A percentile compares a stretch with the other conserved stretches of the same genome.
Conservation (phyloP, 1,284 basidiomycete genomes). For the Puccinia brachypodii region DNA sequence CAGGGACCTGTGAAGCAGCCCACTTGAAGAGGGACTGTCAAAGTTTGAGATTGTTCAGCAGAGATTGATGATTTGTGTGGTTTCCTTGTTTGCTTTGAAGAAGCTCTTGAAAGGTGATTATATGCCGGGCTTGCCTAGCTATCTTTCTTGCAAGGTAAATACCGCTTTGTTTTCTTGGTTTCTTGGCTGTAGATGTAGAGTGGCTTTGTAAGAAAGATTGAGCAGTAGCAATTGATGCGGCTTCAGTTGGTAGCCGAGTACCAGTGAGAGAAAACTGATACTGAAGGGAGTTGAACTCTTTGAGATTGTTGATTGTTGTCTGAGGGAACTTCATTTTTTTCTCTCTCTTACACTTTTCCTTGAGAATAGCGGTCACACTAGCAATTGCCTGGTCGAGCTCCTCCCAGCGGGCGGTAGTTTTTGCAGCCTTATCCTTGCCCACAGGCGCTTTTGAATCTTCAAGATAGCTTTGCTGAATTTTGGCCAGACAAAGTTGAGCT, state of each 20-base stretch:
- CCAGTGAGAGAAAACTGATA: neutral
- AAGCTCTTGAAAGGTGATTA: neutral
- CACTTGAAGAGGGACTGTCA: neutral
- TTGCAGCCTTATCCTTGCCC: neutral
- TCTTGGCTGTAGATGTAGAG: neutral
- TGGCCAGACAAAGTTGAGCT: neutral
- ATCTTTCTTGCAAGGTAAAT: conserved; percentile 2
- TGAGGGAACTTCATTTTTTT: neutral
- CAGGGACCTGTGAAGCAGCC: conserved; percentile 18
- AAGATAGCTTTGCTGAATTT: neutral
- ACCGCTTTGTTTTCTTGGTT: neutral
- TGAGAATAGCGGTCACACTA: neutral
- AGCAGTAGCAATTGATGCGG: conserved; percentile 31
- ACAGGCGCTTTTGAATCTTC: neutral
- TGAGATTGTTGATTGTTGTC: neutral
- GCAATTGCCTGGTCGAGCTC: neutral
- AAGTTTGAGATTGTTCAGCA: conserved; percentile 19
- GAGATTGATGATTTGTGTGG: conserved; percentile 5
- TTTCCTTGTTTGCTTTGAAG: neutral
- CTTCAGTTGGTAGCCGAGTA: neutral
- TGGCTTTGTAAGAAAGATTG: neutral
- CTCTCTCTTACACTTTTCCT: neutral
- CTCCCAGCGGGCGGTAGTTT: neutral
- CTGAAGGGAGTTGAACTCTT: conserved; percentile 21
- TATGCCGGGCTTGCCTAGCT: conserved; percentile 9